Percentiles rank a stretch among this genome's conserved stretches.
Evolutionary conservation across 768 basidiomycete genomes (phyloP).

Genomic region (Lyophyllum semitale): DNA sequence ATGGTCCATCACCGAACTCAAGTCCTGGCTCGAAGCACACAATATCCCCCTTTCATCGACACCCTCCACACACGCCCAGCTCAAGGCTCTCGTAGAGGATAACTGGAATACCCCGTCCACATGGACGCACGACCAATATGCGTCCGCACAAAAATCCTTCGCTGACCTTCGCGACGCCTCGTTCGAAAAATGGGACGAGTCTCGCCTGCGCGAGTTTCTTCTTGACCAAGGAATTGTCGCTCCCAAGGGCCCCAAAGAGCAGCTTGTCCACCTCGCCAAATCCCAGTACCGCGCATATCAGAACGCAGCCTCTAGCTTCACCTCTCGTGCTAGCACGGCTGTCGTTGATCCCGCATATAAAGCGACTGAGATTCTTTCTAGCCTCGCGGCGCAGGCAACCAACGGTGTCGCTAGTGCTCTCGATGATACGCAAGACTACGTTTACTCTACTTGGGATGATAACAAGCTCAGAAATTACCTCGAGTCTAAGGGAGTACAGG

Average conservation of each 20-base stretch:
- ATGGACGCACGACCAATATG: slow-evolving; percentile 69
- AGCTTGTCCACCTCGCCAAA: slow-evolving; percentile 78
- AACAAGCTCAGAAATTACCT: slow-evolving; percentile 71
- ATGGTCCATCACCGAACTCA: slow-evolving; percentile 70
- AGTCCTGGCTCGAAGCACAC: slow-evolving; percentile 70
- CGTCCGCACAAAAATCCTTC: slow-evolving; percentile 64
- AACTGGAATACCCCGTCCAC: slow-evolving; percentile 58
- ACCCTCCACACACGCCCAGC: slow-evolving; percentile 40
- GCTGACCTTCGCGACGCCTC: slow-evolving; percentile 55
- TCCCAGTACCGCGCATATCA: slow-evolving; percentile 63
- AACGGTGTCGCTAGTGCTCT: slow-evolving; percentile 49
- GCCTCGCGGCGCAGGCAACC: slow-evolving; percentile 52
- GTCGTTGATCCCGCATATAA: slow-evolving; percentile 47
- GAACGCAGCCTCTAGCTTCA: slow-evolving; percentile 58
- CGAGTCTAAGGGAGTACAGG: slow-evolving; percentile 71
- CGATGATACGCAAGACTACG: slow-evolving; percentile 81
- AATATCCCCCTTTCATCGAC: slow-evolving; percentile 55
- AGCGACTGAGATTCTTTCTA: slow-evolving; percentile 41
- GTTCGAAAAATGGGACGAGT: slow-evolving; percentile 87
- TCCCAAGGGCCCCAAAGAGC: slow-evolving; percentile 77
- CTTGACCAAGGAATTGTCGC: slow-evolving; percentile 86
- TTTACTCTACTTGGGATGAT: slow-evolving; percentile 91
- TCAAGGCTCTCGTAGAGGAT: slow-evolving; percentile 50
- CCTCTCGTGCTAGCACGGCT: slow-evolving; percentile 52
- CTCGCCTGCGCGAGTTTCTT: slow-evolving; percentile 76